phyloP scores from a whole-genome alignment of 2,329 filamentous ascomycete genomes.

The Gremmenia infestans region DNA sequence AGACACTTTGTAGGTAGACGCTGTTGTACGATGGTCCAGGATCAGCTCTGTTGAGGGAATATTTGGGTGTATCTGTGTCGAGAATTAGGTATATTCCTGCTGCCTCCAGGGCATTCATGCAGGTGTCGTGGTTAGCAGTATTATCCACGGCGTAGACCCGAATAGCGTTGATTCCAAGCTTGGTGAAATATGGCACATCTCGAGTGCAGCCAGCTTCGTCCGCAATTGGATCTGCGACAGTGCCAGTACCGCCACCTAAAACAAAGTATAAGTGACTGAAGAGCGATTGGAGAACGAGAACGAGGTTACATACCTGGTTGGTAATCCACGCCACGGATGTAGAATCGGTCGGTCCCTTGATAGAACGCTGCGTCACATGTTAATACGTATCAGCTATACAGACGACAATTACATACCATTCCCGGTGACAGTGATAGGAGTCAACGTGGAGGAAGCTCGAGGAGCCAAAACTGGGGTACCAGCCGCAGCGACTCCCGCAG shows the following conservation, averaged over 20 bases:
- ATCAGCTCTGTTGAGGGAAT: slow-evolving; percentile 60
- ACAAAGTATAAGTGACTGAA: not conserved
- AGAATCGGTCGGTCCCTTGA: slow-evolving; percentile 38
- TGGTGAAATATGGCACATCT: slow-evolving; percentile 61
- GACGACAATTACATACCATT: slow-evolving; percentile 20
- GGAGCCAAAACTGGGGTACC: slow-evolving; percentile 18
- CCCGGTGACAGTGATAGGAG: slow-evolving; percentile 24
- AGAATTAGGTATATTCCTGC: slow-evolving; percentile 71
- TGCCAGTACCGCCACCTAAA: slow-evolving; percentile 36
- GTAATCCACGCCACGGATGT: slow-evolving; percentile 60
- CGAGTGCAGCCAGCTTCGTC: slow-evolving; percentile 55
- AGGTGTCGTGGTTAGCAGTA: slow-evolving; percentile 60
- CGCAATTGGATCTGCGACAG: slow-evolving; percentile 61
- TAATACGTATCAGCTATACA: not conserved
- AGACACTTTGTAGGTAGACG: slow-evolving; percentile 65
- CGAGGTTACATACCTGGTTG: slow-evolving; percentile 38
- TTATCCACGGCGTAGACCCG: slow-evolving; percentile 73
- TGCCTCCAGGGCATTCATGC: slow-evolving; percentile 61
- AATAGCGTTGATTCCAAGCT: slow-evolving; percentile 66
- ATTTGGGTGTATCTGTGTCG: slow-evolving; percentile 65
- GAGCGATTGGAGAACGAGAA: too few relatives aligned
- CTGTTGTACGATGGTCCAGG: slow-evolving; percentile 62
- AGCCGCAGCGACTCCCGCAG: slow-evolving; percentile 7
- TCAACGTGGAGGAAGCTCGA: slow-evolving; percentile 20
- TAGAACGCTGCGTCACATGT: slow-evolving; percentile 27